A percentile compares a stretch with the other conserved stretches of the same genome.
Evolutionary conservation across 352 stramenopile genomes (phyloP).

Genomic region (Discostella stelligera): DNA sequence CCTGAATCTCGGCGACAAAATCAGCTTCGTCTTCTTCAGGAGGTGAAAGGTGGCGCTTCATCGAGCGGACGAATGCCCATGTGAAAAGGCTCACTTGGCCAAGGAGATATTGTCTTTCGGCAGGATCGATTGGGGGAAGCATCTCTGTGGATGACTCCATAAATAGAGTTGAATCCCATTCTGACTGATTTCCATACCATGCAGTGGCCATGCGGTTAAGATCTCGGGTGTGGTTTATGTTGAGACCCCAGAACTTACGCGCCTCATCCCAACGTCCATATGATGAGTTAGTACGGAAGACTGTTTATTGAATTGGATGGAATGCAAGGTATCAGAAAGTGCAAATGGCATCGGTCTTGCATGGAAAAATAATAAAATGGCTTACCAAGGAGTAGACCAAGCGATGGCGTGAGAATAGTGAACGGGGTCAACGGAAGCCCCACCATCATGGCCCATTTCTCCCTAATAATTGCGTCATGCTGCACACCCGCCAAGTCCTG

Average conservation of each 20-base stretch:
- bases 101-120: slow-evolving; percentile 56
- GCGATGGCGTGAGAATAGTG: slow-evolving; percentile 57
- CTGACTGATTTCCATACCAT: slow-evolving; percentile 59
- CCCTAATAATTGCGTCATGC: slow-evolving; percentile 48
- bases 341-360: not conserved
- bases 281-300: slow-evolving; percentile 81
- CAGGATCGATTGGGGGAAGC: slow-evolving; percentile 41
- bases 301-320: slow-evolving; percentile 16
- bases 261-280: slow-evolving; percentile 81
- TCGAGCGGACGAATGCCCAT: slow-evolving; percentile 71
- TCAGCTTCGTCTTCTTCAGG: slow-evolving; percentile 62
- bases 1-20: slow-evolving; percentile 56
- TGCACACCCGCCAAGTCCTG: slow-evolving; percentile 58
- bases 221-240: slow-evolving; percentile 80
- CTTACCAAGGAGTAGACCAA: slow-evolving; percentile 78
- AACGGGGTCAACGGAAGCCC: slow-evolving; percentile 67
- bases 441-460: slow-evolving; percentile 34
- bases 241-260: slow-evolving; percentile 81
- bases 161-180: not conserved
- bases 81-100: slow-evolving; percentile 57
- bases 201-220: slow-evolving; percentile 69
- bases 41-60: slow-evolving; percentile 74
- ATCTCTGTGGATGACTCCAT: slow-evolving; percentile 41
- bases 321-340: not conserved
- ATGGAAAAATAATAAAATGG: slow-evolving; percentile 9